Conservation (phyloP, 1,284 basidiomycete genomes). For the Moesziomyces globuligerus region DNA sequence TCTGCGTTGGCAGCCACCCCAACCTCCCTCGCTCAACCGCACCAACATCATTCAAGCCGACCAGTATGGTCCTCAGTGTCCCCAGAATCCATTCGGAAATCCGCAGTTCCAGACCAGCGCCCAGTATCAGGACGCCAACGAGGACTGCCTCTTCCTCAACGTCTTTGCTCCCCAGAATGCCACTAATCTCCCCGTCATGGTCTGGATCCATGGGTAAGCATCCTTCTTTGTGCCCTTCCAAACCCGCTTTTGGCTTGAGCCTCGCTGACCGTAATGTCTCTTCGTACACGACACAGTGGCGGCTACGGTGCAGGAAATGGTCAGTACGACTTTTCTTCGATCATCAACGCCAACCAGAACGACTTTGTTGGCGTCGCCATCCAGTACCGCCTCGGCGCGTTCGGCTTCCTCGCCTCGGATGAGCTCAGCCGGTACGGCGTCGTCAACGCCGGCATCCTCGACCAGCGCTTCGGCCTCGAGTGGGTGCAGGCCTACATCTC, state of each 20-base stretch:
- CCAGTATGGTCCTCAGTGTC: slow-evolving; percentile 25
- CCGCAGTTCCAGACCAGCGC: slow-evolving; percentile 5
- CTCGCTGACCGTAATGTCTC: not conserved
- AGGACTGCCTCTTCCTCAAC: slow-evolving; percentile 51
- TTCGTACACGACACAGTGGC: slow-evolving; percentile 3
- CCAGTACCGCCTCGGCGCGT: slow-evolving; percentile 71
- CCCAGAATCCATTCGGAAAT: slow-evolving; percentile 28
- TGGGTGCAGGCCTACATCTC: slow-evolving; percentile 52
- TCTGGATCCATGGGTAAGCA: slow-evolving; percentile 35
- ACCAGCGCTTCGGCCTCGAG: slow-evolving; percentile 46
- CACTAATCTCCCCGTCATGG: slow-evolving; percentile 33
- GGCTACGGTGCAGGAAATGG: slow-evolving; percentile 41
- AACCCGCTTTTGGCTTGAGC: no score
- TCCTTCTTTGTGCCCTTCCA: not conserved
- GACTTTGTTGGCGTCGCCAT: slow-evolving; percentile 69
- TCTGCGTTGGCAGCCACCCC: slow-evolving; percentile 37
- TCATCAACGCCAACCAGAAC: slow-evolving; percentile 43
- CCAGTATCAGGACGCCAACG: slow-evolving; percentile 10
- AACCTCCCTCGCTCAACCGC: slow-evolving; percentile 19
- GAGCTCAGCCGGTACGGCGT: slow-evolving; percentile 24
- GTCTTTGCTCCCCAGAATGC: slow-evolving; percentile 39
- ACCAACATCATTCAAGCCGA: slow-evolving; percentile 20
- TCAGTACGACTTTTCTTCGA: slow-evolving; percentile 30
- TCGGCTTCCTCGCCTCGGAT: slow-evolving; percentile 50
- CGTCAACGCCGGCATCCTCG: slow-evolving; percentile 44